Base-by-base conservation (phyloP, 2,329 filamentous ascomycete species). In the Sporothrix brunneoviolacea region DNA sequence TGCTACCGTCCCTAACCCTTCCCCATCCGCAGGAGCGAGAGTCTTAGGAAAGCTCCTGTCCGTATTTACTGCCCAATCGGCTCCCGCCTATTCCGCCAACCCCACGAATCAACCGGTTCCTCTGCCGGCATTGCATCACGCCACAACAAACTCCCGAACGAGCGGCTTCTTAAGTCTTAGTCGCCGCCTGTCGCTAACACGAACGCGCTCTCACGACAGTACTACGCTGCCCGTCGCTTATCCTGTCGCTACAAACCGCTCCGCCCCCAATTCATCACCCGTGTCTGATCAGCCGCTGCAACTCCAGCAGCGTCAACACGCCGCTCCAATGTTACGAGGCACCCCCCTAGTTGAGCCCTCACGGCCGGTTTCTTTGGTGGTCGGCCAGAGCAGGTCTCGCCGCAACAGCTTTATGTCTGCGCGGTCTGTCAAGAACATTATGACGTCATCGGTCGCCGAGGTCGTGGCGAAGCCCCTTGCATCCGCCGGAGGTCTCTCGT, bases 401-500 rank as follows among this genome's bases (percentile, higher is more conserved):
- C 68, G 76, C 51, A 74, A 71, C 61, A 77, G 74, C 59, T 61
- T 79, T 51, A 71, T 77, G 58, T 75, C 75, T 15, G 69, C 70
- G 16, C 73, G 74, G 32, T 72, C 71, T 4, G 67, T 70, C 44
- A 82, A 82, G 61, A 71, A 66, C 50, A 67, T 71, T 30, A 65
- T 77, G 55, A 76, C 68, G 54, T 75, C 76, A 3, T 62, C 68
- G 12, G 72, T 79, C n/a, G 70, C 73, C 28, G 77, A 80, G 57
- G 60, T 80, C 8, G 21, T 37, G 1, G 71, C 74, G n/a, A 88
- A 90, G 67, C 87, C 88, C 1, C 73, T 91, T n/a, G 86, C 86
- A 12, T 82, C 83, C 15, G 87, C 84, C 42, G 88, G 86, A 64
- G 87, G 87, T 39, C 76, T 93, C 19, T 77, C 76, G 21, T 85